Percentiles rank a stretch among this genome's conserved stretches.
phyloP scores from a whole-genome alignment of 257 asterid species.

The Solanum arcanum region DNA sequence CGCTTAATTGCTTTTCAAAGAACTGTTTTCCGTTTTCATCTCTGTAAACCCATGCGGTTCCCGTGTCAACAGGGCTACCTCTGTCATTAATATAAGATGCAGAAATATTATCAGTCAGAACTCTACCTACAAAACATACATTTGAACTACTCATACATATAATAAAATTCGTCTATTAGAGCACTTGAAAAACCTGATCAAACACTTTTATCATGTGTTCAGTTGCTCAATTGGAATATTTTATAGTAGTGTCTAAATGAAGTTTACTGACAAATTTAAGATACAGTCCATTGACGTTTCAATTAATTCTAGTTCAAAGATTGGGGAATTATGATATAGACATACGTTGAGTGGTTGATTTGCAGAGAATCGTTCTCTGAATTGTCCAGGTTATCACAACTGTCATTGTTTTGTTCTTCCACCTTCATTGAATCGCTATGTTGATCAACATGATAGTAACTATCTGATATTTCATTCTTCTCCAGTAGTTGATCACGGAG shows the following conservation, averaged over 20 bases:
- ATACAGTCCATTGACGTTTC: not conserved
- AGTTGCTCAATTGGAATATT: not conserved
- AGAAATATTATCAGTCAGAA: not conserved
- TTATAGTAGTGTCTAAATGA: not conserved
- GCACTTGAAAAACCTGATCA: not conserved
- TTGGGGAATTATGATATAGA: not conserved
- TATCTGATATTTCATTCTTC: not conserved
- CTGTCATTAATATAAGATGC: not conserved
- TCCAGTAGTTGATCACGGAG: not conserved
- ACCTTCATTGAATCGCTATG: not conserved
- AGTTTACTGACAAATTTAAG: not conserved
- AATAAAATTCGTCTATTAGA: not conserved
- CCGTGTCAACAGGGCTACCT: not conserved
- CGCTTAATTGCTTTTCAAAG: not conserved
- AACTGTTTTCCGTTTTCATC: not conserved
- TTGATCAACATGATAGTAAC: not conserved
- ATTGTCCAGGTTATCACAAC: not conserved
- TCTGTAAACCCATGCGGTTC: not conserved
- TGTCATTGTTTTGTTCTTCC: not conserved
- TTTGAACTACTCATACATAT: not conserved
- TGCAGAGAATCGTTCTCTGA: not conserved
- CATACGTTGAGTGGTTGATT: not conserved
- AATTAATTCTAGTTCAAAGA: not conserved
- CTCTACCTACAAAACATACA: not conserved
- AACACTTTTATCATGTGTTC: not conserved